A percentile compares a stretch with the other conserved stretches of the same genome.
phyloP scores from a whole-genome alignment of 164 flowering plant species.

The Warburgia ugandensis region DNA sequence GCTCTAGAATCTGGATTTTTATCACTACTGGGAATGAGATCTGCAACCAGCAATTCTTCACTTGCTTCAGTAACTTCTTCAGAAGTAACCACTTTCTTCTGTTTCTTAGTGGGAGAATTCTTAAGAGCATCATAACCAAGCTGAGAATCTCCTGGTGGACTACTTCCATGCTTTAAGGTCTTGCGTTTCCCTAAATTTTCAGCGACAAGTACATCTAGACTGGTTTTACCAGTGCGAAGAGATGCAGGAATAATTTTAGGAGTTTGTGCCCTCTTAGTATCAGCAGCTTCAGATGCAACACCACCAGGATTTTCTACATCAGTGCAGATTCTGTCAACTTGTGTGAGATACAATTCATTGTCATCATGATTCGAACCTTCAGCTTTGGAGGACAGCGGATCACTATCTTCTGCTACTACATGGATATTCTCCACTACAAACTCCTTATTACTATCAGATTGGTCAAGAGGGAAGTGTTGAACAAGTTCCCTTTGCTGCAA shows the following conservation, averaged over 20 bases:
- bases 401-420: constrained; percentile 15
- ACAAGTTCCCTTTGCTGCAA: constrained; percentile 32
- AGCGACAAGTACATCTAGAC: constrained; percentile 3
- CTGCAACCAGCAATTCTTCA: constrained; percentile 8
- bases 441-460: constrained; percentile 12
- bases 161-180: constrained; percentile 12
- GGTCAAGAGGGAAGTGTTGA: constrained; percentile 20
- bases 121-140: constrained; percentile 13
- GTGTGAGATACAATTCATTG: constrained; percentile 6
- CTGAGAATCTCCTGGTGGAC: constrained; percentile 1
- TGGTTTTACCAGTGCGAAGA: constrained; percentile 4
- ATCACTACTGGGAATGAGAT: constrained; percentile 2
- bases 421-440: constrained; percentile 8
- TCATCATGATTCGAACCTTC: constrained; percentile 15
- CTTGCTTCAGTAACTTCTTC: constrained; percentile 7
- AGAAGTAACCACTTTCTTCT: constrained; percentile 15
- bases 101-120: constrained; percentile 19
- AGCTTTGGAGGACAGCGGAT: constrained; percentile 6
- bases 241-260: constrained; percentile 18
- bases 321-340: constrained; percentile 16
- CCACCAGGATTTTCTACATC: constrained; percentile 10
- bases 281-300: constrained; percentile 15
- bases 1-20: constrained; percentile 7
- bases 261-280: not conserved
- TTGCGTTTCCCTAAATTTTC: constrained; percentile 23